Evolutionary conservation across 495 filamentous ascomycete species (phyloP).

Genomic region (Aspergillus diversus): DNA sequence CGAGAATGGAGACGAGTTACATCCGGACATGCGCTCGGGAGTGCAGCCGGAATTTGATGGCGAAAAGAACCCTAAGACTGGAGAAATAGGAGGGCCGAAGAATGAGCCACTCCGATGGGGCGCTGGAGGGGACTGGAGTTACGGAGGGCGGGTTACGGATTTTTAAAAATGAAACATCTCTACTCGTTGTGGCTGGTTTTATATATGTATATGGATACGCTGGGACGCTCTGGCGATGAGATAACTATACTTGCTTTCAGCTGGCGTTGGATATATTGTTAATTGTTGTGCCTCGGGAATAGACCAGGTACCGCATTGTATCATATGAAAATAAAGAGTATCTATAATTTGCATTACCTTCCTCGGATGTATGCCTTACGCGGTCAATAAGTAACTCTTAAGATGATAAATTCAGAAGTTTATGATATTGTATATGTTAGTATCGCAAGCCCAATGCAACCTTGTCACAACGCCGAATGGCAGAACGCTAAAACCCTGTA

Average conservation of each 20-base stretch:
- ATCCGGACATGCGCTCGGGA: constrained; percentile 71
- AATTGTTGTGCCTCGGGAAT: not conserved
- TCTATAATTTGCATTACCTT: no score
- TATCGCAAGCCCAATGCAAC: not conserved
- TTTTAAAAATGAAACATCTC: constrained; percentile 56
- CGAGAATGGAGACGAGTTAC: constrained; percentile 62
- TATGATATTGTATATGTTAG: no score
- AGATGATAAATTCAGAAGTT: no score
- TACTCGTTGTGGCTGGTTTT: not conserved
- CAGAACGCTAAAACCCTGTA: not conserved
- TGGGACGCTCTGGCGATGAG: no score
- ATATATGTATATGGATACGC: not conserved
- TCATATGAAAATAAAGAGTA: not conserved
- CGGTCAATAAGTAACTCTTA: no score
- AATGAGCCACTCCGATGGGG: constrained; percentile 96
- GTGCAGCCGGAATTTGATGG: constrained; percentile 92
- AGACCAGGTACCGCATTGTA: not conserved
- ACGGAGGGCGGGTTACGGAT: constrained; percentile 93
- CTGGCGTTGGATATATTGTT: constrained; percentile 25
- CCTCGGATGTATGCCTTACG: no score
- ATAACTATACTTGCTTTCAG: not conserved
- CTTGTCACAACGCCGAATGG: not conserved
- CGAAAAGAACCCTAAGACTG: constrained; percentile 89
- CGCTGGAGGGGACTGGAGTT: constrained; percentile 83
- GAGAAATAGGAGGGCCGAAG: constrained; percentile 96